Conservation (phyloP, 148 eudicot species). For the Rhododendron vialii region DNA sequence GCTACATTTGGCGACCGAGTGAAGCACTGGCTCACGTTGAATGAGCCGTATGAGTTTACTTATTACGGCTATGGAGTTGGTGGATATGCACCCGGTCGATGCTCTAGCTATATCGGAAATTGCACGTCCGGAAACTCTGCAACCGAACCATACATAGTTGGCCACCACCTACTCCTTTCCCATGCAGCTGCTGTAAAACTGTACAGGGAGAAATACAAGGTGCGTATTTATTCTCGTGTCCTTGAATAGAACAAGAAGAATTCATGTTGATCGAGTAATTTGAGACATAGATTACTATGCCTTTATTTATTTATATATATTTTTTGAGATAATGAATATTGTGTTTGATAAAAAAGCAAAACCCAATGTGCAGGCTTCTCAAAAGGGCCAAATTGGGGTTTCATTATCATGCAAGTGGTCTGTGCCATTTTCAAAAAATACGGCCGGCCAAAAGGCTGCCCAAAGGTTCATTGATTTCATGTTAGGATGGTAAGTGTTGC, state of each 20-base stretch:
- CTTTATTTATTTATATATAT: too few species aligned
- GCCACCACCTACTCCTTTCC: slow-evolving; percentile 35
- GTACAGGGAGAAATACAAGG: slow-evolving; percentile 38
- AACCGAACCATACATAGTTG: slow-evolving; percentile 49
- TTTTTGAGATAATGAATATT: background rate
- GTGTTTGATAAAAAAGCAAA: background rate
- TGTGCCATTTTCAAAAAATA: background rate
- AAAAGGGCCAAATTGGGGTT: slow-evolving; percentile 21
- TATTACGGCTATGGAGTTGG: slow-evolving; percentile 1
- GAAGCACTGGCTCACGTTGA: slow-evolving; percentile 18
- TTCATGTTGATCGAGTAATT: background rate
- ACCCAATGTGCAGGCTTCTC: slow-evolving; percentile 11
- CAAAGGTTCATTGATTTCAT: slow-evolving; percentile 32
- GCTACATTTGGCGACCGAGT: slow-evolving; percentile 16
- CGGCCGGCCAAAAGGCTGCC: slow-evolving; percentile 20
- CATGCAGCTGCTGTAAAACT: slow-evolving; percentile 34
- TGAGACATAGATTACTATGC: background rate
- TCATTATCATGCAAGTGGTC: slow-evolving; percentile 5
- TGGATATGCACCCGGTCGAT: slow-evolving; percentile 12
- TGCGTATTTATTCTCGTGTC: background rate
- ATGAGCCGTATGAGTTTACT: slow-evolving; percentile 6
- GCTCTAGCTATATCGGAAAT: slow-evolving; percentile 21
- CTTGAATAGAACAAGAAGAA: background rate
- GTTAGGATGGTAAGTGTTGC: slow-evolving; percentile 34
- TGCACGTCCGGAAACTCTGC: slow-evolving; percentile 43